Evolutionary conservation across 192 early-diverging fungal genomes (phyloP).

Genomic region (Kickxella alabastrina): DNA sequence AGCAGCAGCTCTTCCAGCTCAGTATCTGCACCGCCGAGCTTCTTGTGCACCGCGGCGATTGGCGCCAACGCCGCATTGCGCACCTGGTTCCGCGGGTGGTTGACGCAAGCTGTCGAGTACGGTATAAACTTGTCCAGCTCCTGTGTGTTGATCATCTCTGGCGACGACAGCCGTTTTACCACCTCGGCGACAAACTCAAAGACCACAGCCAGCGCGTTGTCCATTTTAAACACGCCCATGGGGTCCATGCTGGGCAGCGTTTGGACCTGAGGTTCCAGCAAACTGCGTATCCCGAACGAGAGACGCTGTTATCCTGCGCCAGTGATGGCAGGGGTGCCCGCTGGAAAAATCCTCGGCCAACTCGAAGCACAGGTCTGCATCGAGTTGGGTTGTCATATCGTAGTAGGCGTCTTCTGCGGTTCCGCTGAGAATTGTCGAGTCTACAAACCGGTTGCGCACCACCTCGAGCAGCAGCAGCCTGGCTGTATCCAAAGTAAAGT

Average conservation of each 20-base stretch:
- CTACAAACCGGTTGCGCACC: conserved; percentile 45
- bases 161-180: conserved; percentile 20
- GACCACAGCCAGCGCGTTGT: conserved; percentile 48
- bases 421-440: conserved; percentile 48
- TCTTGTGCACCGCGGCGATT: conserved; percentile 27
- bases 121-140: conserved; percentile 45
- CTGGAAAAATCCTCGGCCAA: conserved; percentile 40
- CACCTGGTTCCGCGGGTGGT: conserved; percentile 48
- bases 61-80: conserved; percentile 47
- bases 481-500: conserved; percentile 33
- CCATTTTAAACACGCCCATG: conserved; percentile 45
- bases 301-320: no score
- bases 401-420: conserved; percentile 49
- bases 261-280: background rate
- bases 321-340: conserved; percentile 43
- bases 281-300: no score
- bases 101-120: conserved; percentile 27
- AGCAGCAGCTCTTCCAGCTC: conserved; percentile 40
- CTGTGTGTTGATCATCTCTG: conserved; percentile 14
- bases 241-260: conserved; percentile 35
- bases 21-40: conserved; percentile 16
- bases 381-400: conserved; percentile 44
- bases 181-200: conserved; percentile 47
- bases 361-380: conserved; percentile 41
- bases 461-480: conserved; percentile 42